Evolutionary conservation across 805 yeast species (phyloP).

Genomic region (Hanseniaspora lachancei): DNA sequence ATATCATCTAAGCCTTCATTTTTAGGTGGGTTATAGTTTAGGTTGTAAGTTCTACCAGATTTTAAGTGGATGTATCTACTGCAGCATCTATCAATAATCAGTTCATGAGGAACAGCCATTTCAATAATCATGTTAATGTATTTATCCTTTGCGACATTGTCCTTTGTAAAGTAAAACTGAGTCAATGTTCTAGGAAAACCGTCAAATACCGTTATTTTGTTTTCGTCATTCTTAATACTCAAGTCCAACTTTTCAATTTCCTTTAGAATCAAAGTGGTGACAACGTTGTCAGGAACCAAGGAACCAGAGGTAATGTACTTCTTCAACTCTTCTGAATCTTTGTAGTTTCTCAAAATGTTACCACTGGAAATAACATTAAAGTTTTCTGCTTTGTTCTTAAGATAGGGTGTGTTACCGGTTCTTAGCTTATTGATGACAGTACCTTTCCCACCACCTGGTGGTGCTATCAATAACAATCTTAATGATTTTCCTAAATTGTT

Average conservation of each 20-base stretch:
- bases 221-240: slow-evolving; percentile 16
- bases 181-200: slow-evolving; percentile 77
- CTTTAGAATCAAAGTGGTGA: slow-evolving; percentile 43
- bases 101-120: slow-evolving; percentile 72
- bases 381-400: neutral
- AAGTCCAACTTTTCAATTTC: slow-evolving; percentile 30
- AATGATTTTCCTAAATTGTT: slow-evolving; percentile 30
- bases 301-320: slow-evolving; percentile 46
- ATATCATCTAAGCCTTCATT: slow-evolving; percentile 69
- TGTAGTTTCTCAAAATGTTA: slow-evolving; percentile 62
- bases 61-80: slow-evolving; percentile 74
- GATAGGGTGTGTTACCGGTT: slow-evolving; percentile 19
- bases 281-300: slow-evolving; percentile 58
- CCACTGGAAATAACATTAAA: slow-evolving; percentile 59
- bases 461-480: slow-evolving; percentile 67
- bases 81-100: slow-evolving; percentile 67
- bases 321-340: slow-evolving; percentile 40
- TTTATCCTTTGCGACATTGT: slow-evolving; percentile 28
- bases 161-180: slow-evolving; percentile 55
- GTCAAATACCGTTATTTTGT: slow-evolving; percentile 46
- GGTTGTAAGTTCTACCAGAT: slow-evolving; percentile 77
- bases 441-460: slow-evolving; percentile 95
- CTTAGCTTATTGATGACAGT: slow-evolving; percentile 63
- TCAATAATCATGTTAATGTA: slow-evolving; percentile 71
- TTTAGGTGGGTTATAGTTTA: slow-evolving; percentile 82